Evolutionary conservation across 305 asterid genomes (phyloP).

Genomic region (Fraxinus velutina): DNA sequence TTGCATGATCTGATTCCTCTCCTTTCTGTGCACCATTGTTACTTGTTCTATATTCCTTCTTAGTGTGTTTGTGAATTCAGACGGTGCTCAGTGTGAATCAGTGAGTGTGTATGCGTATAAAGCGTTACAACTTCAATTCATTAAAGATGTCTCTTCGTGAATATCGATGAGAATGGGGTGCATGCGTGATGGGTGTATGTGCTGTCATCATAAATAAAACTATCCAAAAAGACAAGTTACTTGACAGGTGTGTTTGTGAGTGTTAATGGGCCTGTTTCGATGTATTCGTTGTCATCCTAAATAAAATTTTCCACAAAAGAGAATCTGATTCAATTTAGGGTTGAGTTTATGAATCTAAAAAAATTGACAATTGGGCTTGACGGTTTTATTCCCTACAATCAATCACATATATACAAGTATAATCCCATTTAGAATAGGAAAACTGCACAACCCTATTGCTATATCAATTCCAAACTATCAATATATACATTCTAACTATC

Average conservation of each 20-base stretch:
- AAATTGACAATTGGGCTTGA: background rate
- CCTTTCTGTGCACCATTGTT: background rate
- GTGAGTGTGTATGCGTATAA: background rate
- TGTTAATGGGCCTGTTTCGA: background rate
- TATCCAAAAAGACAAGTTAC: background rate
- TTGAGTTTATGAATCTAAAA: background rate
- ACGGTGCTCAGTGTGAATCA: background rate
- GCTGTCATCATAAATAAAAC: constrained; percentile 3
- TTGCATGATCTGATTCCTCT: background rate
- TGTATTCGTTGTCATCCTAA: background rate
- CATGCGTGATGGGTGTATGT: background rate
- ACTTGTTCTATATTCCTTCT: background rate
- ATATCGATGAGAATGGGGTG: background rate
- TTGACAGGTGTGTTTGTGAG: background rate
- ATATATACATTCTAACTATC: background rate
- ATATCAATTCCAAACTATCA: background rate
- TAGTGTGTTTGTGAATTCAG: background rate
- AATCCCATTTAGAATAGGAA: background rate
- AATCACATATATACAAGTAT: background rate
- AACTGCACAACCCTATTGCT: background rate
- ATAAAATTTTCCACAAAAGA: background rate
- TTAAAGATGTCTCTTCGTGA: background rate
- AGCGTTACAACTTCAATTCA: background rate
- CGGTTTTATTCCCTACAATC: background rate
- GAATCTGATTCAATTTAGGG: background rate